Conservation (phyloP, 306 rosid species). For the Lathyrus sativus region DNA sequence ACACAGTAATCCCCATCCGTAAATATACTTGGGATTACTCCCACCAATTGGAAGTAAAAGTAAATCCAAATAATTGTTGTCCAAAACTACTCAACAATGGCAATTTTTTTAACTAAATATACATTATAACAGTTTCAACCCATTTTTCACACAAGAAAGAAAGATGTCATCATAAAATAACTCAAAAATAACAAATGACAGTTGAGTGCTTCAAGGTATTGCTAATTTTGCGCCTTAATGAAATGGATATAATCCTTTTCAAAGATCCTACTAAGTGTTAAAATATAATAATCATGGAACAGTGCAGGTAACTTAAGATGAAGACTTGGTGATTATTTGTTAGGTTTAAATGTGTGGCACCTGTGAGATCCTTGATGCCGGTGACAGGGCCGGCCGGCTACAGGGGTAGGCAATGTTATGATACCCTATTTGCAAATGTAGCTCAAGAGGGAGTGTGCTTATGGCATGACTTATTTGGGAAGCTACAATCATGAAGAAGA, state of each 20-base stretch:
- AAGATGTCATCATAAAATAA: slow-evolving; percentile 1
- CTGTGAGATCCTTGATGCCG: not conserved
- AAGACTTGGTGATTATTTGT: slow-evolving; percentile 50
- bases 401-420: no score
- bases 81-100: slow-evolving; percentile 88
- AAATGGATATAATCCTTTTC: slow-evolving; percentile 57
- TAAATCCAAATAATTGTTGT: slow-evolving; percentile 78
- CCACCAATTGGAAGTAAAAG: slow-evolving; percentile 86
- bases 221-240: slow-evolving; percentile 69
- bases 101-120: slow-evolving; percentile 1
- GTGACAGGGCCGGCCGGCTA: not conserved
- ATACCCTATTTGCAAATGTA: not conserved
- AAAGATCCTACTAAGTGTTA: slow-evolving; percentile 50
- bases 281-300: not conserved
- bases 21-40: slow-evolving; percentile 55
- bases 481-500: slow-evolving; percentile 18
- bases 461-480: not conserved
- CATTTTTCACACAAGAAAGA: slow-evolving; percentile 7
- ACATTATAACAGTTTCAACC: slow-evolving; percentile 4
- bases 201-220: slow-evolving; percentile 66
- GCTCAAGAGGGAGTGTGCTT: not conserved
- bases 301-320: not conserved
- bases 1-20: no score
- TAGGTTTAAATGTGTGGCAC: slow-evolving; percentile 66
- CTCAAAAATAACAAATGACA: slow-evolving; percentile 10